Percentiles rank a stretch among this genome's conserved stretches.
Evolutionary conservation across 2,329 filamentous ascomycete species (phyloP).

Genomic region (Stenocarpella maydis): DNA sequence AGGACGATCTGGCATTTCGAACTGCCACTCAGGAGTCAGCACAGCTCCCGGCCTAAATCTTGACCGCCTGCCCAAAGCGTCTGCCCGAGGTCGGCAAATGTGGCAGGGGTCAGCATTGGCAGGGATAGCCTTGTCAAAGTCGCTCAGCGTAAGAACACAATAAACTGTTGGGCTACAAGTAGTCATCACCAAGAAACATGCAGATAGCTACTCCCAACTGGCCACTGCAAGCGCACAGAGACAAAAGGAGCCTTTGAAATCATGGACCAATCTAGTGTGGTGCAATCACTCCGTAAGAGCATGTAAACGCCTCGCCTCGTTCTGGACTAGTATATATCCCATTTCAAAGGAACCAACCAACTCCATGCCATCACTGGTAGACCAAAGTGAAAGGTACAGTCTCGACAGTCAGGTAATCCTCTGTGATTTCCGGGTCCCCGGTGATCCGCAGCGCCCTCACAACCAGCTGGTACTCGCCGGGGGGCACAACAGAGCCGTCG

Average conservation of each 20-base stretch:
- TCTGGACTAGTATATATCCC: too few relatives aligned
- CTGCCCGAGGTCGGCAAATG: background rate
- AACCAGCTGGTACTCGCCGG: conserved; percentile 41
- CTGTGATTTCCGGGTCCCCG: conserved; percentile 38
- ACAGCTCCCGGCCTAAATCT: background rate
- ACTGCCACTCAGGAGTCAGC: too few relatives aligned
- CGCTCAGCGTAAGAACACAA: too few relatives aligned
- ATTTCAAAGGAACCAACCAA: background rate
- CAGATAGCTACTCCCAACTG: too few relatives aligned
- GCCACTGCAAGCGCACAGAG: too few relatives aligned
- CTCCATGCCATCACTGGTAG: background rate
- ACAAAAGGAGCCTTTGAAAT: too few relatives aligned
- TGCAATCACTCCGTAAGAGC: too few relatives aligned
- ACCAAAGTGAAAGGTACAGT: conserved; percentile 25
- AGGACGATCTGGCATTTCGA: conserved; percentile 22
- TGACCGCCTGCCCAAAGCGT: background rate
- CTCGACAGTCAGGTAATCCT: conserved; percentile 39
- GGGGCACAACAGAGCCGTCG: conserved; percentile 39
- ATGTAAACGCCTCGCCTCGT: too few relatives aligned
- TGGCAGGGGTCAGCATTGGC: background rate
- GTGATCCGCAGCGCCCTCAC: conserved; percentile 40
- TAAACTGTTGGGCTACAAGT: too few relatives aligned
- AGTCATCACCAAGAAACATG: background rate
- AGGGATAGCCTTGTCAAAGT: background rate
- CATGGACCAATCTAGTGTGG: too few relatives aligned